These are phyloP conservation scores for Herpetospermum pedunculosum DNA, from an alignment of 306 rosid species.

Conservation along the genomic window DNA sequence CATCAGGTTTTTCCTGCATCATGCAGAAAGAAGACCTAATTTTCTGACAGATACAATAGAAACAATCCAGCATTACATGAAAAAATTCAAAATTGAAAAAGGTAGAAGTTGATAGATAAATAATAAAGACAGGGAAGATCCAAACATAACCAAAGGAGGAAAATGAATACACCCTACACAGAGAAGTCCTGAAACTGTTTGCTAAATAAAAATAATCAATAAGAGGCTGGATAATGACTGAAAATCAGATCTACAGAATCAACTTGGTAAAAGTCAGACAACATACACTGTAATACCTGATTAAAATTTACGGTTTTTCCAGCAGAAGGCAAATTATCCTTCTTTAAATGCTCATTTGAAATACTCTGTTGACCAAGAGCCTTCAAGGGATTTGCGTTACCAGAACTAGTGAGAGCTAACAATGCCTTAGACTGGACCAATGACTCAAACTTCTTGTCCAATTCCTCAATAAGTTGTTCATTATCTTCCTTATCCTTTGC, in stretches of 20 bases:
- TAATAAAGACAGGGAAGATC: neutral
- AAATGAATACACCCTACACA: neutral
- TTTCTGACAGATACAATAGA: neutral
- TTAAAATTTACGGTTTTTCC: constrained; percentile 15
- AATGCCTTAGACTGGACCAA: constrained; percentile 45
- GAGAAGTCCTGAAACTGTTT: neutral
- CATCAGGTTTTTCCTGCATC: constrained; percentile 66
- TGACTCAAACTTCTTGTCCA: constrained; percentile 55
- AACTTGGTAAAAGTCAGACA: neutral
- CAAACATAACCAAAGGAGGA: neutral
- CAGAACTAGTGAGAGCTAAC: constrained; percentile 46
- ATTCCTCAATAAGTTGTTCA: constrained; percentile 56
- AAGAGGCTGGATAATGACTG: neutral
- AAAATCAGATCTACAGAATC: neutral
- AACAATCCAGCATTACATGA: neutral
- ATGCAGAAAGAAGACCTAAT: constrained; percentile 14
- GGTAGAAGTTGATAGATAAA: neutral
- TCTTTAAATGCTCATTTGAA: constrained; percentile 30
- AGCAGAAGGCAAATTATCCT: constrained; percentile 25
- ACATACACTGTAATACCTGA: constrained; percentile 28
- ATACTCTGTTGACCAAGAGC: constrained; percentile 43
- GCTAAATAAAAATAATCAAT: neutral
- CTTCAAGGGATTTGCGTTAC: constrained; percentile 59
- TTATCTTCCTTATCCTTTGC: constrained; percentile 81
- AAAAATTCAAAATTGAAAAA: neutral